Evolutionary conservation across 805 yeast species (phyloP).

Genomic region (Nakazawaea anatomiae): DNA sequence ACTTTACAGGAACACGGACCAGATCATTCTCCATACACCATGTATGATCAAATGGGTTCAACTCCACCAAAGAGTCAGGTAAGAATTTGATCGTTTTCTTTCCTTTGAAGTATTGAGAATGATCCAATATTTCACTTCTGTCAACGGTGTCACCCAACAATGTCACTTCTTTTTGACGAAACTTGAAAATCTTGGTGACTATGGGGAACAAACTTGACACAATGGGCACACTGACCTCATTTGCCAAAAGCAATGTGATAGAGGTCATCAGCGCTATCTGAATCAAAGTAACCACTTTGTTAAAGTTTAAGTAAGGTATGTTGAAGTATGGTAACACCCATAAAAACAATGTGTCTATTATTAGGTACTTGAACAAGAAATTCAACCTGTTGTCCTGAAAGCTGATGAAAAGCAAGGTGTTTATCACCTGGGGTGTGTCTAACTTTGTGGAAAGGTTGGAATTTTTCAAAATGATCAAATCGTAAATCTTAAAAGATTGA

Average conservation of each 20-base stretch:
- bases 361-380: constrained; percentile 64
- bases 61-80: constrained; percentile 83
- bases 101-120: constrained; percentile 72
- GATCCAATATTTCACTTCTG: constrained; percentile 32
- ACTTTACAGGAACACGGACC: constrained; percentile 60
- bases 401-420: constrained; percentile 17
- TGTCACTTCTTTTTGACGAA: constrained; percentile 26
- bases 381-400: constrained; percentile 44
- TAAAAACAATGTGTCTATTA: constrained; percentile 66
- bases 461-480: constrained; percentile 53
- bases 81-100: constrained; percentile 78
- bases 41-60: constrained; percentile 68
- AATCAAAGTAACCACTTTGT: constrained; percentile 45
- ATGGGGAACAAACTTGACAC: constrained; percentile 16
- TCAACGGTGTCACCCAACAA: constrained; percentile 27
- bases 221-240: constrained; percentile 45
- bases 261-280: constrained; percentile 41
- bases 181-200: constrained; percentile 5
- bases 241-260: constrained; percentile 49
- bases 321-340: constrained; percentile 69
- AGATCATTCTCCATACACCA: constrained; percentile 46
- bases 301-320: constrained; percentile 69
- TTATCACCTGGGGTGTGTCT: constrained; percentile 11
- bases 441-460: constrained; percentile 22
- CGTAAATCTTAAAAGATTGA: constrained; percentile 86